phyloP scores from a whole-genome alignment of 2,329 filamentous ascomycete species.

The Fonsecaea pugnacius region DNA sequence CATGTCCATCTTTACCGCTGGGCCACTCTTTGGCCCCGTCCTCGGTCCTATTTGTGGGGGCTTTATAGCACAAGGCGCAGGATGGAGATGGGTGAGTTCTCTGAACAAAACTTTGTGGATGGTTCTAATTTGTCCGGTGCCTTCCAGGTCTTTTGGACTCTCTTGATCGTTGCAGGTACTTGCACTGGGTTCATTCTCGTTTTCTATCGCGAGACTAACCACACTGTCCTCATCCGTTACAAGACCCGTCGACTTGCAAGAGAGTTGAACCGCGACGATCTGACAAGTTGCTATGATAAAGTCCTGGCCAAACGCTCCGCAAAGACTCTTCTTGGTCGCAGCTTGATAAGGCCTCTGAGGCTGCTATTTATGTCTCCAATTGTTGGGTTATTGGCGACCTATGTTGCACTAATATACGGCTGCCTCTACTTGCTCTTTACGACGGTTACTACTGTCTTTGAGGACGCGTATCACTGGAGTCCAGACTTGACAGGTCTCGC shows the following conservation, averaged over 20 bases:
- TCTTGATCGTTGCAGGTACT: conserved; percentile 8
- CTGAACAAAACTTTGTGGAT: conserved; percentile 71
- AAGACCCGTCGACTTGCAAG: conserved; percentile 10
- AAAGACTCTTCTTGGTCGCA: background rate
- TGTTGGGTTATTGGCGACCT: conserved; percentile 8
- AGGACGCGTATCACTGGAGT: conserved; percentile 8
- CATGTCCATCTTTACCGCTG: conserved; percentile 73
- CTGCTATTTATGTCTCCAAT: conserved; percentile 12
- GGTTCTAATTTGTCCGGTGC: background rate
- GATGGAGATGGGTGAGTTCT: conserved; percentile 78
- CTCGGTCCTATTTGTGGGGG: conserved; percentile 33
- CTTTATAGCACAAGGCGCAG: conserved; percentile 70
- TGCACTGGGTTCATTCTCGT: conserved; percentile 16
- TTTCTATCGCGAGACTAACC: conserved; percentile 21
- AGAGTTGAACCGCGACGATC: conserved; percentile 4
- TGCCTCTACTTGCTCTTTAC: conserved; percentile 21
- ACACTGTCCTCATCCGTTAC: conserved; percentile 13
- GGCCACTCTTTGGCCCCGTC: conserved; percentile 64
- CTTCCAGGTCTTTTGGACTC: conserved; percentile 15
- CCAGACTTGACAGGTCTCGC: conserved; percentile 14
- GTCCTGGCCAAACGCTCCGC: background rate
- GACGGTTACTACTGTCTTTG: conserved; percentile 11
- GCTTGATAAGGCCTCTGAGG: conserved; percentile 1
- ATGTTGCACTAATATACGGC: conserved; percentile 13
- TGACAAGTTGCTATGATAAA: conserved; percentile 14